Evolutionary conservation across 108 stramenopile species (phyloP), one percentile per base, ranked within the genome.

Genomic region (Chaetoceros tenuissimus): DNA sequence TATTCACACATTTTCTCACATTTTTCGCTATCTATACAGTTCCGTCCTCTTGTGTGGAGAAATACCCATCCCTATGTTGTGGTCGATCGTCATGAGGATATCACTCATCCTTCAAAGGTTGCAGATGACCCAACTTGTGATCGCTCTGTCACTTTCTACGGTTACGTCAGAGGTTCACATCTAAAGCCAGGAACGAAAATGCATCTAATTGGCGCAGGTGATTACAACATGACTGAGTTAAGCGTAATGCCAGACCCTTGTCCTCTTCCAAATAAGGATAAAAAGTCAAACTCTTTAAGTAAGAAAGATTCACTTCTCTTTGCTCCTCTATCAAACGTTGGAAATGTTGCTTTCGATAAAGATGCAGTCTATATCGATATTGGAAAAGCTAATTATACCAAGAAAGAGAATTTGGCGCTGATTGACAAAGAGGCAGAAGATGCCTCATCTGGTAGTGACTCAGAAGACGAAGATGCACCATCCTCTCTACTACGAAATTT

Each of bases 341-440:
- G 98, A 28, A 69, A 73, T 21, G 94, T 99, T 16, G 63, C 76
- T 5, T 90, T 91, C 26, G 98, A 99, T 68, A 93, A 88, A 51
- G 98, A 97, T 64, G 95, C 95, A 20, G 85, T 97, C 30, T 99
- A 97, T 80, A 97, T 99, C 64, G 95, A 99, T 64, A 81, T 99
- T 53, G 87, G 90, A 31, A 62, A 78, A 53, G 85, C 66, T 5
- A 84, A 92, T 65, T 97, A 94, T 61, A 90, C 93, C 7, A 85
- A 88, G 49, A 84, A 76, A 50, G 87, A 86, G 46, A 76, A 82
- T 59, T 62, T 97, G 10, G 72, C 66, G 48, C 46, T 71, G 51
- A 29, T 73, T 8, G 30, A 46, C 22, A 54, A 67, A 25, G 74
- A 63, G 19, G 69, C 51, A 8, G 69, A 63, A 25, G 62, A 66